These are phyloP conservation scores for Aspergillus sp. DNA, from an alignment of 2,329 filamentous ascomycete species.

Conservation along the genomic window DNA sequence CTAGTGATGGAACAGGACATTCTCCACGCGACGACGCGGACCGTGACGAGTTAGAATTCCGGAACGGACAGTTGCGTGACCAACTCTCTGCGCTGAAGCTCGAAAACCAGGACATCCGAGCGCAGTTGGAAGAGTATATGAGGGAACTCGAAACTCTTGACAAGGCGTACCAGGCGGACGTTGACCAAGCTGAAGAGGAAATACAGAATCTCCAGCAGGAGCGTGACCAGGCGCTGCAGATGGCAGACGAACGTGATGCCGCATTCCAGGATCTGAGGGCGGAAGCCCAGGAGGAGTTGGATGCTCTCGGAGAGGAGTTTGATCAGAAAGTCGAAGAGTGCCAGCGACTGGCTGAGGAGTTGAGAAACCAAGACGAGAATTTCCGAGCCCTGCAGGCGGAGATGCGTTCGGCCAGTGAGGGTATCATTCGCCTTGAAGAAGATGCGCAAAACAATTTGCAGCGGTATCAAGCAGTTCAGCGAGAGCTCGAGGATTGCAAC, in stretches of 20 bases:
- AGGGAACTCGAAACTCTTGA: slow-evolving; percentile 76
- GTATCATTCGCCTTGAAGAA: slow-evolving; percentile 82
- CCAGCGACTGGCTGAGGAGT: slow-evolving; percentile 66
- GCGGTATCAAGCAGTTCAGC: slow-evolving; percentile 78
- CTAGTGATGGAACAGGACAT: slow-evolving; percentile 66
- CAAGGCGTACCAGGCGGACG: slow-evolving; percentile 73
- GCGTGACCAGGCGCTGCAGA: slow-evolving; percentile 78
- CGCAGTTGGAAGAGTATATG: slow-evolving; percentile 76
- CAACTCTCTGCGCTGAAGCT: slow-evolving; percentile 82
- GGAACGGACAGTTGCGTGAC: slow-evolving; percentile 79
- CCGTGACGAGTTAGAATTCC: slow-evolving; percentile 81
- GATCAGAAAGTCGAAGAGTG: slow-evolving; percentile 72
- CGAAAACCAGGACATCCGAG: slow-evolving; percentile 83
- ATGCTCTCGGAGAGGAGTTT: slow-evolving; percentile 61
- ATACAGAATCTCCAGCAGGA: slow-evolving; percentile 76
- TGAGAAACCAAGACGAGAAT: slow-evolving; percentile 77
- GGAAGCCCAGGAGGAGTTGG: slow-evolving; percentile 60
- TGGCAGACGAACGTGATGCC: slow-evolving; percentile 64
- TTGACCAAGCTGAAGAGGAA: slow-evolving; percentile 77
- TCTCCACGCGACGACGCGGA: slow-evolving; percentile 70
- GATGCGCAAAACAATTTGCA: slow-evolving; percentile 77
- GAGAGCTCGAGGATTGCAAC: slow-evolving; percentile 79
- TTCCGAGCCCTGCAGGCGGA: slow-evolving; percentile 89
- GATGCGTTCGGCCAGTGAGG: slow-evolving; percentile 88
- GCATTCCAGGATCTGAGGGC: slow-evolving; percentile 51